Evolutionary conservation across 2,329 filamentous ascomycete genomes (phyloP), one percentile per base, ranked within the genome.

Genomic region (Hymenoscyphus repandus): DNA sequence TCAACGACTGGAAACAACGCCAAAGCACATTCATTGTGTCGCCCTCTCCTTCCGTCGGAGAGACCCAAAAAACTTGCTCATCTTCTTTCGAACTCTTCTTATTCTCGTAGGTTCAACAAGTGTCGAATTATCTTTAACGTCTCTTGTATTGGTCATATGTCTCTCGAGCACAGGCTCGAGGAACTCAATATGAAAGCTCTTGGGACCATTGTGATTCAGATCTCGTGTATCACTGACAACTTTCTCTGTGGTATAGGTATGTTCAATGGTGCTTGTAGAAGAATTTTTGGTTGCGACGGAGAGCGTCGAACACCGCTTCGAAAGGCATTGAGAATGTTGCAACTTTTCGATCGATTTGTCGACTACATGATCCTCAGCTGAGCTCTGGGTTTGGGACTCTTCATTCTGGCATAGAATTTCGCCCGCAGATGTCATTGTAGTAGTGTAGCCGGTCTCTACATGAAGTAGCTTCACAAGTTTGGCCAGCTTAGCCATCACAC

Each of bases 41-140:
- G 27, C 22, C 34, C 31, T 42, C 40, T 41, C 51, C 32, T 33
- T 51, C 27, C 37, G 48, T 20, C 42, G 39, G 15, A 55, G 20
- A 36, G 44, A 36, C 3, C 50, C 50, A 31, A 53, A 49, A 13
- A 55, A 22, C 40, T 20, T 49, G 30, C 53, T 55, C 6, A 50
- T 32, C 50, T 55, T 55, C 45, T 50, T 53, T 17, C 50, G 50
- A 32, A 55, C 31, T 18, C 42, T 51, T 10, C 15, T 44, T 17
- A 15, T 43, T 43, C 27, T 45, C 9, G 43, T 22, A 1, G 36
- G 33, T 1, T 18, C 22, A 7, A 12, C 43, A 36, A 7, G 18
- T 20, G 11, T 3, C 12, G 17, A 15, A 20, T 34, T 32, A 10
- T 32, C 37, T 22, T 22, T 6, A 13, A 6, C 5, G 18, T 30